phyloP scores from a whole-genome alignment of 768 basidiomycete species.

The Calocera viscosa region DNA sequence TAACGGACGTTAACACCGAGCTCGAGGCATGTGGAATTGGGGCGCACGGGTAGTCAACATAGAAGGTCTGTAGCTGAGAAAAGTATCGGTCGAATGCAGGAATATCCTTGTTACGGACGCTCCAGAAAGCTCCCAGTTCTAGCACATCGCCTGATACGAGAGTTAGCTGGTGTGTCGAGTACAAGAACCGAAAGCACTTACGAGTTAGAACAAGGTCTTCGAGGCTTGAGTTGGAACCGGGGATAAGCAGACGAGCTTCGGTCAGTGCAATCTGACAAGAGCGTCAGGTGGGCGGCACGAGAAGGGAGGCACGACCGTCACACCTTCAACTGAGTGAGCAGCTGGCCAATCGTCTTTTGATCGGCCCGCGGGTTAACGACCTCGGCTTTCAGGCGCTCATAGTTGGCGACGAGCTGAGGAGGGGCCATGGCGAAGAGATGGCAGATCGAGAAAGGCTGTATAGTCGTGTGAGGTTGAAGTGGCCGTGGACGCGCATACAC shows the following conservation, averaged over 20 bases:
- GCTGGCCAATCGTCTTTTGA: slow-evolving; percentile 48
- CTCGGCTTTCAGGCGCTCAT: slow-evolving; percentile 52
- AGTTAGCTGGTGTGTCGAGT: background rate
- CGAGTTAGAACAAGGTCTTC: slow-evolving; percentile 64
- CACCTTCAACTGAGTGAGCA: slow-evolving; percentile 70
- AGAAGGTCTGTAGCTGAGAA: slow-evolving; percentile 80
- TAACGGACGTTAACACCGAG: background rate
- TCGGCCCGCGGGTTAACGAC: slow-evolving; percentile 56
- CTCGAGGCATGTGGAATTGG: background rate
- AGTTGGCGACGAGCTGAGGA: slow-evolving; percentile 44
- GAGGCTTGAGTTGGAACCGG: slow-evolving; percentile 48
- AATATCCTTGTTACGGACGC: slow-evolving; percentile 75
- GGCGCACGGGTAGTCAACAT: slow-evolving; percentile 66
- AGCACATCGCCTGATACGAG: slow-evolving; percentile 66
- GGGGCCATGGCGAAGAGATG: slow-evolving; percentile 33
- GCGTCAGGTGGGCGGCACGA: background rate
- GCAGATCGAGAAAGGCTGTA: background rate
- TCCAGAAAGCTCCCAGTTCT: slow-evolving; percentile 90
- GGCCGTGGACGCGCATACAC: slow-evolving; percentile 25
- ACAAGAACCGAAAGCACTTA: slow-evolving; percentile 30
- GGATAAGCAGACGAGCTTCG: slow-evolving; percentile 62
- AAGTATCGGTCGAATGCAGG: slow-evolving; percentile 94
- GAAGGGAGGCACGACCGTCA: background rate
- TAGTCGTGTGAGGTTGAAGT: background rate
- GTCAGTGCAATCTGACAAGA: slow-evolving; percentile 54